These are phyloP conservation scores for Mycena sanguinolenta DNA, from an alignment of 768 basidiomycete genomes.

Conservation along the genomic window DNA sequence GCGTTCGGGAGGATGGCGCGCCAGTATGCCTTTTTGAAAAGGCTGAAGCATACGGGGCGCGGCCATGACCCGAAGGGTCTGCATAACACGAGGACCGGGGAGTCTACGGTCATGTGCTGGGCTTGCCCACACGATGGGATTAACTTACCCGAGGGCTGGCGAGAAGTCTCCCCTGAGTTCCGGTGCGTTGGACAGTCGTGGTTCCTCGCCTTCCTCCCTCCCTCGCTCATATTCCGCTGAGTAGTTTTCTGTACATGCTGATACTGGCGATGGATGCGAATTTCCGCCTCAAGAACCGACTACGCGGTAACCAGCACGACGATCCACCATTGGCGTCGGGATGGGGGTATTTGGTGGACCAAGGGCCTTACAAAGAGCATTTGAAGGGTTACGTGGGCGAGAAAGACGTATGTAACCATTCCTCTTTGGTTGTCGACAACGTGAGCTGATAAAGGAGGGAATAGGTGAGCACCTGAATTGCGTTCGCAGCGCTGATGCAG, in stretches of 20 bases:
- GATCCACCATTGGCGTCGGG: background rate
- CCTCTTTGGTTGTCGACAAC: no score
- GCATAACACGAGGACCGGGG: conserved; percentile 3
- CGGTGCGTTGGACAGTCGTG: no score
- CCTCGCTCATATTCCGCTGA: no score
- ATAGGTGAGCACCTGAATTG: no score
- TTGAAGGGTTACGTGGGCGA: background rate
- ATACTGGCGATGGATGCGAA: background rate
- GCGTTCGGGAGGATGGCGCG: background rate
- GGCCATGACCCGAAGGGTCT: conserved; percentile 24
- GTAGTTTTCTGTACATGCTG: background rate
- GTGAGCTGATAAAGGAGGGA: no score
- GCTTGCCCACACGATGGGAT: conserved; percentile 33
- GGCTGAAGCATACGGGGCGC: conserved; percentile 9
- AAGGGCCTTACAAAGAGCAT: background rate
- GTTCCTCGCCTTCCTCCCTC: no score
- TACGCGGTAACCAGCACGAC: background rate
- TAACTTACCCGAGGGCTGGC: no score
- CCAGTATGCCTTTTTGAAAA: background rate
- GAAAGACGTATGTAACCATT: background rate
- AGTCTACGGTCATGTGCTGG: conserved; percentile 37
- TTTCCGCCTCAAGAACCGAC: background rate
- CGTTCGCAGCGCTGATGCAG: no score
- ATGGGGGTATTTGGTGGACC: background rate
- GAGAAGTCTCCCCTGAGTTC: no score